Conservation (phyloP, 495 filamentous ascomycete genomes). For the Pyrenopolyporus hunteri region DNA sequence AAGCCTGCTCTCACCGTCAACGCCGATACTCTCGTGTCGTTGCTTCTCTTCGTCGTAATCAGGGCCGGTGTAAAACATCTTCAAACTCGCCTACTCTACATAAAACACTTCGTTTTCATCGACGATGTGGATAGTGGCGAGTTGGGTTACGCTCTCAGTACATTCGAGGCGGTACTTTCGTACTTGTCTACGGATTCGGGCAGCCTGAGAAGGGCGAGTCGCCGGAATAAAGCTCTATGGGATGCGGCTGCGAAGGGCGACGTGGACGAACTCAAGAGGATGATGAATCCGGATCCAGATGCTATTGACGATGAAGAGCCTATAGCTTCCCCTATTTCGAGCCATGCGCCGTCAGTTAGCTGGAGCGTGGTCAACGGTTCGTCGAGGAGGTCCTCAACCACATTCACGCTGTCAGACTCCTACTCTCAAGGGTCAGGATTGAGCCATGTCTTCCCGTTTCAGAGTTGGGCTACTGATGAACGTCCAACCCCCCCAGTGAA, state of each 20-base stretch:
- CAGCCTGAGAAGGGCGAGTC: constrained; percentile 80
- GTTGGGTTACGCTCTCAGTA: constrained; percentile 95
- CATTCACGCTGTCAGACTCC: constrained; percentile 49
- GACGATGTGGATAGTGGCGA: constrained; percentile 98
- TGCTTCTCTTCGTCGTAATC: constrained; percentile 92
- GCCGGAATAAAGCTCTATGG: constrained; percentile 86
- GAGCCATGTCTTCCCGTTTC: constrained; percentile 88
- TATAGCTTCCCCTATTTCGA: constrained; percentile 45
- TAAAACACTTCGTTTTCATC: constrained; percentile 95
- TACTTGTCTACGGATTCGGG: constrained; percentile 86
- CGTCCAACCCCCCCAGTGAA: constrained; percentile 51
- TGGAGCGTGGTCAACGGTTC: constrained; percentile 54
- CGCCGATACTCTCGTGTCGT: constrained; percentile 91
- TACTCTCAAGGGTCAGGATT: constrained; percentile 68
- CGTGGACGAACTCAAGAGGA: constrained; percentile 72
- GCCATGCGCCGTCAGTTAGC: constrained; percentile 47
- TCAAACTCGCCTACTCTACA: constrained; percentile 85
- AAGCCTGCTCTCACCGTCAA: constrained; percentile 78
- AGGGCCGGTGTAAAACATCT: constrained; percentile 87
- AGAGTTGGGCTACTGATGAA: constrained; percentile 58
- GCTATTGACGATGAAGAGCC: constrained; percentile 51
- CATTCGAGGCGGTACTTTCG: constrained; percentile 91
- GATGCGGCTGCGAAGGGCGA: constrained; percentile 79
- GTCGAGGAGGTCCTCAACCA: constrained; percentile 52
- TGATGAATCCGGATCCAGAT: constrained; percentile 69